Base-by-base conservation (phyloP, 352 stramenopile species). In the Globisporangium nodosum region DNA sequence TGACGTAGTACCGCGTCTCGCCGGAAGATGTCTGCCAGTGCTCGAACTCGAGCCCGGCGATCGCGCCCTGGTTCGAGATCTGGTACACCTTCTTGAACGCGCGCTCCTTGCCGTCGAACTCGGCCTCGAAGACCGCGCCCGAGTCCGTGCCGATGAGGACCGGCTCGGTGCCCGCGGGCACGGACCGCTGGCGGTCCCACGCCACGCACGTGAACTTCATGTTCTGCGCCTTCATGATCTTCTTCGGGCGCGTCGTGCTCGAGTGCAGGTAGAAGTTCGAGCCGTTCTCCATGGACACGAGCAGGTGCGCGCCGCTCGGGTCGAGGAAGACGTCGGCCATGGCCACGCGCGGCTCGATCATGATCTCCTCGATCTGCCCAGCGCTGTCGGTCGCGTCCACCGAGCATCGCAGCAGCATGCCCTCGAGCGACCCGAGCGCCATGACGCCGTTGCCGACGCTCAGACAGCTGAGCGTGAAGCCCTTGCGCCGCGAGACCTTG, bases 1-100 rank as follows among this genome's bases (percentile, higher is more conserved):
- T 89, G 12, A 91, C 81, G 58, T 90, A 92, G 61, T 86, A 82
- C 9, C 73, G 57, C 16, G 68, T 54, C 7, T 92, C 83, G 18
- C 75, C 79, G 5, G 74, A 84, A 13, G 75, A 63, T 13, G 77
- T 61, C 50, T 76, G 75, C 78, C 83, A 90, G 48, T 92, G 82
- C 54, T 96, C 86, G 54, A 96, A 94, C 52, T 81, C 78, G 46
- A 96, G 63, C 6, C 83, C 86, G 0, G 81, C 82, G 68, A 96
- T 93, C 4, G 84, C 54, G 24, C 85, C 83, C 52, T 96, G 85
- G 70, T 95, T 93, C 0, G 78, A 85, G 69, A 96, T 94, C 61
- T 94, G 83, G 70, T 93, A 94, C 52, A 96, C 87, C 55, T 92
- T 90, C 56, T 88, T 92, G 55, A 96, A 93, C 3, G 69, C 70